Percentiles rank a stretch among this genome's conserved stretches.
phyloP scores from a whole-genome alignment of 169 alveolate genomes.

The Cryptosporidium sp. region DNA sequence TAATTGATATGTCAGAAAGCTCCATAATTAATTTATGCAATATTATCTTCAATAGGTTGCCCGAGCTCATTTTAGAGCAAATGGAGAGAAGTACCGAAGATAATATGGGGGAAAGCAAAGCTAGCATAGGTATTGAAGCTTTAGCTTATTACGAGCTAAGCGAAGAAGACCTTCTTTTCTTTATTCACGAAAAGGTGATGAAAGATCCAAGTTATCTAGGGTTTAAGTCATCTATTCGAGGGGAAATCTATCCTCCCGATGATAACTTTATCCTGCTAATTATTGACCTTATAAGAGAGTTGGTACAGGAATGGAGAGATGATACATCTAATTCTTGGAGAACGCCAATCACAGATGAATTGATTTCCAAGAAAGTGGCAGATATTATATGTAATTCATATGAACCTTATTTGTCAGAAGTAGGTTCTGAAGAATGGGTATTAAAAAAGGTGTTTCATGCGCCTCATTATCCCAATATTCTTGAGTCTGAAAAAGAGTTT shows the following conservation, averaged over 20 bases:
- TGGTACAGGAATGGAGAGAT: constrained; percentile 18
- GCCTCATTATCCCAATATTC: constrained; percentile 64
- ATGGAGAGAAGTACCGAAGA: not conserved
- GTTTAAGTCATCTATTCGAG: constrained; percentile 36
- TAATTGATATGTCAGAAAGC: constrained; percentile 39
- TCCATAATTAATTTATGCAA: constrained; percentile 30
- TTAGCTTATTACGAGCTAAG: not conserved
- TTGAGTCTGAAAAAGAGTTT: constrained; percentile 63
- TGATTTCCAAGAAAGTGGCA: constrained; percentile 5
- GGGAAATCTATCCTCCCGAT: constrained; percentile 58
- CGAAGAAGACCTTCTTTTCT: constrained; percentile 18
- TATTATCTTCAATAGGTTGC: constrained; percentile 14
- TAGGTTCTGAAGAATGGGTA: constrained; percentile 55
- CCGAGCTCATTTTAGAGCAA: not conserved
- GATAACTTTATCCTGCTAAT: constrained; percentile 52
- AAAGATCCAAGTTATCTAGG: constrained; percentile 32
- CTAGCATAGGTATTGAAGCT: not conserved
- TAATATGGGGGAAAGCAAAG: not conserved
- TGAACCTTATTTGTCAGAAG: constrained; percentile 64
- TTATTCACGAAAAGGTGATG: constrained; percentile 50
- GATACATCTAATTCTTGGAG: not conserved
- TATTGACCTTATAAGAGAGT: constrained; percentile 39
- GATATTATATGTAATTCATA: constrained; percentile 22
- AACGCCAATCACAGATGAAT: not conserved
- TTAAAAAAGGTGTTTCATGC: constrained; percentile 60